These are phyloP conservation scores for Solanum hybrid DNA, from an alignment of 305 asterid species.

Conservation along the genomic window DNA sequence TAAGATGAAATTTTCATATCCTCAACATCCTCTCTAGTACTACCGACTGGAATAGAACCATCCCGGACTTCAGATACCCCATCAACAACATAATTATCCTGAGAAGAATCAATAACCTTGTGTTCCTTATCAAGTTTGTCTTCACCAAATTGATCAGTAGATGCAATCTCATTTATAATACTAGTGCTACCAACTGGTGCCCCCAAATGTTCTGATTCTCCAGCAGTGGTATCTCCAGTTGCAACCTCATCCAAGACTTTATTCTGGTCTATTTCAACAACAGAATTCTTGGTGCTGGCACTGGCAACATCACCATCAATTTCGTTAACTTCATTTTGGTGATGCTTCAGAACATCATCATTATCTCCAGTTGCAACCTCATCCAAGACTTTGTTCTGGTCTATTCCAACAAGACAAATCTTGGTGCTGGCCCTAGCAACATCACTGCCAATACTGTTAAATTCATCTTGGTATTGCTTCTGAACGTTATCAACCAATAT, in stretches of 20 bases:
- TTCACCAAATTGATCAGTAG: not conserved
- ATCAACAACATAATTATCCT: not conserved
- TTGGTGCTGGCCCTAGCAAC: not conserved
- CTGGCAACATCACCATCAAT: not conserved
- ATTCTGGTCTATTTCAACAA: not conserved
- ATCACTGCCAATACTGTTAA: not conserved
- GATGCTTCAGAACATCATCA: not conserved
- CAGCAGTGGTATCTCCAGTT: not conserved
- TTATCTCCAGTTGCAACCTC: constrained; percentile 8
- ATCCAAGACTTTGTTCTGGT: constrained; percentile 2
- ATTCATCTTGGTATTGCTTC: not conserved
- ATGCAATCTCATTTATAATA: not conserved
- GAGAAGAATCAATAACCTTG: constrained; percentile 2
- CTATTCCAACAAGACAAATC: not conserved
- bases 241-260: constrained; percentile 13
- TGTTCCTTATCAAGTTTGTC: constrained; percentile 5
- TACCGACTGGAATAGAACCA: not conserved
- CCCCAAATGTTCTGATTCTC: not conserved
- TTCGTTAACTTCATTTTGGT: not conserved
- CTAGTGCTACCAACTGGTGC: not conserved
- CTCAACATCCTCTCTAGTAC: not conserved
- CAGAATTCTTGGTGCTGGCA: not conserved
- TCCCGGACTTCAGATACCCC: not conserved
- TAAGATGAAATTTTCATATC: not conserved
- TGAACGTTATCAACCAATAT: not conserved